These are phyloP conservation scores for Colletotrichum musae DNA, from an alignment of 2,329 filamentous ascomycete genomes.

Conservation along the genomic window DNA sequence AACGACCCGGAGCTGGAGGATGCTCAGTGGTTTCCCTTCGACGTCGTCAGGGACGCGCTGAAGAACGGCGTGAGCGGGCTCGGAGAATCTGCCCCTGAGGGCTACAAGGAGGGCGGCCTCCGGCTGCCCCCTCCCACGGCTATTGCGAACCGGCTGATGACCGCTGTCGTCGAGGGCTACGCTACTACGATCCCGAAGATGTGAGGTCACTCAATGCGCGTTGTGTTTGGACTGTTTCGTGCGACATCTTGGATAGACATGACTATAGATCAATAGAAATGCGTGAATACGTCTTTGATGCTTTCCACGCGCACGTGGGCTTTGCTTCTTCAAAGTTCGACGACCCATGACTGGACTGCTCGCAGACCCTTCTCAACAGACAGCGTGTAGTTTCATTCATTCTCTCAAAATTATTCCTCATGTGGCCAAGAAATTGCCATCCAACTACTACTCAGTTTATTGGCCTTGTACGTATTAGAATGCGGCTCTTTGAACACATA, in stretches of 20 bases:
- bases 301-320: too few relatives aligned
- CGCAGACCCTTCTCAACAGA: too few relatives aligned
- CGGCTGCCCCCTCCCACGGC: constrained; percentile 88
- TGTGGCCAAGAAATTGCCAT: too few relatives aligned
- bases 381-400: too few relatives aligned
- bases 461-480: not conserved
- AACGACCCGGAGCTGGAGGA: constrained; percentile 94
- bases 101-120: constrained; percentile 82
- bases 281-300: constrained; percentile 6
- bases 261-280: constrained; percentile 46
- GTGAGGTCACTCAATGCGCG: constrained; percentile 43
- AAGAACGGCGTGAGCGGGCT: constrained; percentile 76
- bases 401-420: too few relatives aligned
- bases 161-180: constrained; percentile 84
- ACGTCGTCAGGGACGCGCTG: constrained; percentile 85
- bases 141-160: constrained; percentile 91
- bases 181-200: constrained; percentile 70
- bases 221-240: not conserved
- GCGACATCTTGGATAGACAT: constrained; percentile 34
- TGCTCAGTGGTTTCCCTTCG: constrained; percentile 88
- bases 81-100: constrained; percentile 73
- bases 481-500: not conserved
- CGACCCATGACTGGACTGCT: not conserved
- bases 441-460: too few relatives aligned
- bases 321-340: too few relatives aligned